These are phyloP conservation scores for Pseudocercospora musae DNA, from an alignment of 2,329 filamentous ascomycete genomes.

Conservation along the genomic window DNA sequence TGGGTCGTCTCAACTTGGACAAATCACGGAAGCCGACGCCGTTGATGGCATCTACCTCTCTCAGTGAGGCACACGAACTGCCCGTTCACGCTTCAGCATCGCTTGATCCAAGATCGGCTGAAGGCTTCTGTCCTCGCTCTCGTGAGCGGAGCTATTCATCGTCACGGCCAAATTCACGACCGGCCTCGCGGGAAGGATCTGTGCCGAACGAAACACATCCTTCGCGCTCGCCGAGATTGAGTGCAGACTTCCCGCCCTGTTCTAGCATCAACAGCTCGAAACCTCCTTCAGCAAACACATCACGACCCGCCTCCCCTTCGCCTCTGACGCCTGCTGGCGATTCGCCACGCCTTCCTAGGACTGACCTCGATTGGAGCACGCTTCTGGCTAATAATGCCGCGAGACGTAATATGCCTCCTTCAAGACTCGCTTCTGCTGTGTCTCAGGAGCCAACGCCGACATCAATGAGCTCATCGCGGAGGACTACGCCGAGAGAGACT, in stretches of 20 bases:
- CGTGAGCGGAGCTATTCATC: constrained; percentile 26
- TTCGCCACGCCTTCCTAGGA: constrained; percentile 29
- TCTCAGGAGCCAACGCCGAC: constrained; percentile 4
- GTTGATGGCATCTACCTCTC: constrained; percentile 24
- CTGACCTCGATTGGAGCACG: constrained; percentile 34
- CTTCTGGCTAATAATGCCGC: constrained; percentile 29
- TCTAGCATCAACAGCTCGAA: constrained; percentile 22
- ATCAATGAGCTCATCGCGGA: constrained; percentile 1
- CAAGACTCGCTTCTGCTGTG: constrained; percentile 18
- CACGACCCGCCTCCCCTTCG: constrained; percentile 29
- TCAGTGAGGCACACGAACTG: constrained; percentile 23
- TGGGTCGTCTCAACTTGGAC: constrained; percentile 24
- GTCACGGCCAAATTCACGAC: constrained; percentile 16
- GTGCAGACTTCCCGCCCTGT: constrained; percentile 20
- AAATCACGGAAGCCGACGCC: constrained; percentile 28
- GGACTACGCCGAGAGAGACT: constrained; percentile 5
- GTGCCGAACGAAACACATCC: constrained; percentile 9
- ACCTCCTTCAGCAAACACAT: constrained; percentile 23
- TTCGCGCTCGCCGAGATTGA: constrained; percentile 22
- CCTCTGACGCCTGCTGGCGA: constrained; percentile 22
- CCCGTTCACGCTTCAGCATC: constrained; percentile 8
- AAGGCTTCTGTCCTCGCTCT: constrained; percentile 16
- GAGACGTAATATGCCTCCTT: constrained; percentile 26
- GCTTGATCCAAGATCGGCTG: constrained; percentile 16
- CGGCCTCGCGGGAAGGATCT: constrained; percentile 27